Conservation (phyloP, 768 basidiomycete species). For the Termitomyces sp. region DNA sequence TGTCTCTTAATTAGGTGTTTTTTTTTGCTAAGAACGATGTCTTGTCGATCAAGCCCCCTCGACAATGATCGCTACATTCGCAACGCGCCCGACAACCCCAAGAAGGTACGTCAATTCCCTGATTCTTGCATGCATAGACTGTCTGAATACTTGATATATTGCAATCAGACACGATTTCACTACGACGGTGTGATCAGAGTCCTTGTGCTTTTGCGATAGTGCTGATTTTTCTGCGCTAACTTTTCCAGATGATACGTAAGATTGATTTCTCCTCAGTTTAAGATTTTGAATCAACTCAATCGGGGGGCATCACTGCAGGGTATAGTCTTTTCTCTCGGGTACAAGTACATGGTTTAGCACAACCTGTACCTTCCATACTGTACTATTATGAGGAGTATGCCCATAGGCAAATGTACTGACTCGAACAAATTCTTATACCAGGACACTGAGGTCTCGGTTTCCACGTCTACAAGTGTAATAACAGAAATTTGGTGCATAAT, state of each 20-base stretch:
- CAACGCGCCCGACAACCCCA: constrained; percentile 77
- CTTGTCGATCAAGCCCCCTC: constrained; percentile 45
- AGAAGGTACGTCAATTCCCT: constrained; percentile 52
- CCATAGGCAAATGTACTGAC: neutral
- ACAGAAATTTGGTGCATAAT: neutral
- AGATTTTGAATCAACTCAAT: neutral
- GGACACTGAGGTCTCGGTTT: neutral
- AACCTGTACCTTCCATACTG: neutral
- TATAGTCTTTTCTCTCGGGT: constrained; percentile 1
- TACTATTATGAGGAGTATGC: neutral
- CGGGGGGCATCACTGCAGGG: neutral
- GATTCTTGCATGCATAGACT: neutral
- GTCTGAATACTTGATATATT: neutral
- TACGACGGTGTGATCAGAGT: constrained; percentile 58
- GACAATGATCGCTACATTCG: constrained; percentile 83
- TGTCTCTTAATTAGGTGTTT: neutral
- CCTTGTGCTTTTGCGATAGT: neutral
- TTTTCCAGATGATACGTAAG: constrained; percentile 55
- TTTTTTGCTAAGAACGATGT: neutral
- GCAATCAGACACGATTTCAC: constrained; percentile 64
- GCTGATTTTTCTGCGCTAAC: constrained; percentile 9
- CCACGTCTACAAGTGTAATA: neutral
- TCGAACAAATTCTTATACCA: neutral
- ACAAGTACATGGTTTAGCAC: neutral
- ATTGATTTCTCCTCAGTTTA: constrained; percentile 22